Evolutionary conservation across 495 filamentous ascomycete species (phyloP).

Genomic region (Delitschia confertaspora): DNA sequence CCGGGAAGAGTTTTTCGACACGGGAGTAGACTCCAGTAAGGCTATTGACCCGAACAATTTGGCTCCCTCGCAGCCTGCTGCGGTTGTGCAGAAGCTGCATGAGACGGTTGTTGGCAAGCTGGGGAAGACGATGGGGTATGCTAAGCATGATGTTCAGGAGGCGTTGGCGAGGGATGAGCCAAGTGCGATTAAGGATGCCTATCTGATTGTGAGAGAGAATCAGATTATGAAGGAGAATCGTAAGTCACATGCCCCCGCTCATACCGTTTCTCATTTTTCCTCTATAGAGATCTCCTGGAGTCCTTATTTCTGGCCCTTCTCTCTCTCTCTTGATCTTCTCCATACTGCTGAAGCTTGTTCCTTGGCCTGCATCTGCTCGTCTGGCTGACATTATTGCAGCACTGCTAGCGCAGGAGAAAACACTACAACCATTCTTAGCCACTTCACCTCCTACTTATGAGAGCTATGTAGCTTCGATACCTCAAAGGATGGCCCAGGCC

Average conservation of each 20-base stretch:
- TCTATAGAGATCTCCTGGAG: too few relatives aligned
- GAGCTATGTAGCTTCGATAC: slow-evolving; percentile 8
- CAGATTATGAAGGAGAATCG: slow-evolving; percentile 93
- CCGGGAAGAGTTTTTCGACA: slow-evolving; percentile 87
- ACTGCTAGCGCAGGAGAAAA: slow-evolving; percentile 38
- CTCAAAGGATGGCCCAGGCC: slow-evolving; percentile 3
- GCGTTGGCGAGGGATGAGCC: slow-evolving; percentile 85
- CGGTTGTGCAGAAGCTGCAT: slow-evolving; percentile 80
- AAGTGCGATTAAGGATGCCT: slow-evolving; percentile 96
- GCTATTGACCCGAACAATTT: slow-evolving; percentile 74
- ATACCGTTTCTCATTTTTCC: slow-evolving; percentile 16
- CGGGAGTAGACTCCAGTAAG: slow-evolving; percentile 83
- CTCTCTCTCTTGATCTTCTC: slow-evolving; percentile 23
- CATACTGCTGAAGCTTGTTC: too few relatives aligned
- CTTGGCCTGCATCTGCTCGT: too few relatives aligned
- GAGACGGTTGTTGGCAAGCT: slow-evolving; percentile 87
- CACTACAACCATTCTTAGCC: slow-evolving; percentile 43
- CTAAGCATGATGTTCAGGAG: slow-evolving; percentile 87
- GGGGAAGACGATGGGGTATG: slow-evolving; percentile 95
- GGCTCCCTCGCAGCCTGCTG: slow-evolving; percentile 63
- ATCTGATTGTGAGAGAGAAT: slow-evolving; percentile 94
- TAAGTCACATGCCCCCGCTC: slow-evolving; percentile 41
- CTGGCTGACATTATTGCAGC: slow-evolving; percentile 32
- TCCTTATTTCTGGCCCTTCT: slow-evolving; percentile 15
- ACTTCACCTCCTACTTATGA: slow-evolving; percentile 44